A percentile compares a stretch with the other conserved stretches of the same genome.
phyloP scores from a whole-genome alignment of 495 filamentous ascomycete genomes.

The Chaetomium fimeti region DNA sequence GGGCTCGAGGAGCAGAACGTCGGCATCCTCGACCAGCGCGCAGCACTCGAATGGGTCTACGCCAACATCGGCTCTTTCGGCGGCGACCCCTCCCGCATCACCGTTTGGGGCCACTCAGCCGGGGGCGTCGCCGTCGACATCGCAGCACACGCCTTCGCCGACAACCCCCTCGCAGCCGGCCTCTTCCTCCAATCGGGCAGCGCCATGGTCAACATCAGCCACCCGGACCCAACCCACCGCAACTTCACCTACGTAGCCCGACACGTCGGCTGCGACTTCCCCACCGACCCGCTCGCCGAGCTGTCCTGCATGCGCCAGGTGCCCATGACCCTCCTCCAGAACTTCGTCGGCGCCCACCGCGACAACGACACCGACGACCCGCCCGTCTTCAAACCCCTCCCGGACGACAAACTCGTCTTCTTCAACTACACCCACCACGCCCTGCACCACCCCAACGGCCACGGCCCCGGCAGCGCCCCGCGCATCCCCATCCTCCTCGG shows the following conservation, averaged over 20 bases:
- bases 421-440: constrained; percentile 45
- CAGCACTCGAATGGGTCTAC: constrained; percentile 9
- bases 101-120: constrained; percentile 39
- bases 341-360: constrained; percentile 42
- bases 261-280: constrained; percentile 41
- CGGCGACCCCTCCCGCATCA: constrained; percentile 10
- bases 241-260: constrained; percentile 49
- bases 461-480: constrained; percentile 31
- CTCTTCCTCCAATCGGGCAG: constrained; percentile 50
- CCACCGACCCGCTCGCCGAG: constrained; percentile 35
- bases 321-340: constrained; percentile 38
- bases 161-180: constrained; percentile 47
- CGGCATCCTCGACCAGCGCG: constrained; percentile 12
- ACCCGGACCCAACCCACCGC: constrained; percentile 36
- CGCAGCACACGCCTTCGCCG: constrained; percentile 46
- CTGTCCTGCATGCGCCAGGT: constrained; percentile 47
- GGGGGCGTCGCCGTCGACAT: constrained; percentile 45
- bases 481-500: constrained; percentile 43
- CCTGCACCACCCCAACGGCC: background rate
- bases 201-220: constrained; percentile 37
- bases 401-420: constrained; percentile 45
- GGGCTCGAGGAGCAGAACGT: background rate
- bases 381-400: constrained; percentile 41
- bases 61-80: constrained; percentile 11
- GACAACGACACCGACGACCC: constrained; percentile 38